Evolutionary conservation across 208 protist genomes (phyloP), one percentile per base, ranked within the genome.

Genomic region (Sergeia podlipaevii): DNA sequence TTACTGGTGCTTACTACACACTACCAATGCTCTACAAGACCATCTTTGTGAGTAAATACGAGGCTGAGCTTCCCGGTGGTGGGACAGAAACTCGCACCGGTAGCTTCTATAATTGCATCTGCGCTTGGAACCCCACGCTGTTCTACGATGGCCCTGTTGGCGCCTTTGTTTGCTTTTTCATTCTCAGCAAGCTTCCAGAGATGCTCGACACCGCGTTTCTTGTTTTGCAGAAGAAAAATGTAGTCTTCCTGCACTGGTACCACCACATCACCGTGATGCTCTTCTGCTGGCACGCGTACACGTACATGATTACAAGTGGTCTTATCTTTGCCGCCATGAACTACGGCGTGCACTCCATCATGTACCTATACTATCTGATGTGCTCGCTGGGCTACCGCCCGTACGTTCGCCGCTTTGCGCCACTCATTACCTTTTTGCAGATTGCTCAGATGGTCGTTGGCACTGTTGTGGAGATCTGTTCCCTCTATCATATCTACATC

Each of bases 341-440:
- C 56, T 80, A 84, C 54, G 59, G 41, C n/a, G 85, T 95, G 3
- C 90, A 95, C 67, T 55, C 74, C 4, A 68, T 93, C 65, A 95
- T 95, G 87, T 96, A 96, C 61, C 66, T 61, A 0, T 96, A 95
- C 57, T 96, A 96, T 63, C 73, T 73, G 32, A 18, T 85, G 15
- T 63, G 60, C 37, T 70, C 68, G 0, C 60, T 54, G 26, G 68
- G 71, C 20, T 17, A 52, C 28, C 57, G 60, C 58, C 33, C 56
- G 21, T 36, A 77, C 7, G 42, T 73, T 43, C 69, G 74, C 64
- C 55, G 67, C 3, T 64, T 82, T 37, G 74, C 78, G 1, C 68
- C 70, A 24, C 32, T 83, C 29, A 83, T 87, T 34, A 87, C 79
- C 23, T 51, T 29, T n/a, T 18, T 80, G 45, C 79, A 87, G 48